Evolutionary conservation across 768 basidiomycete genomes (phyloP).

Genomic region (Neoboletus subvelutipes): DNA sequence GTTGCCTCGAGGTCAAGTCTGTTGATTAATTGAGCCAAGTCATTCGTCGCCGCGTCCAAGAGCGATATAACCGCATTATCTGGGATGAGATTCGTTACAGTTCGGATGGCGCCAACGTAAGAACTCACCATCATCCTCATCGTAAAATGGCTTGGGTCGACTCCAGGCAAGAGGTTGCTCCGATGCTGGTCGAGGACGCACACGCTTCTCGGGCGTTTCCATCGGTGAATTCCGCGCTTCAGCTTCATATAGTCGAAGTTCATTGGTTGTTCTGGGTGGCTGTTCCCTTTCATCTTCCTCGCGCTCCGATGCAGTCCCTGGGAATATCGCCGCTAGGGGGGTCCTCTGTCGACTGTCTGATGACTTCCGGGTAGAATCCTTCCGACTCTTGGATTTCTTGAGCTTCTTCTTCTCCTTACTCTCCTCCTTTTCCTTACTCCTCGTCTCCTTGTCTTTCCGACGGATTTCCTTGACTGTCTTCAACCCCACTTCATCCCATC

Average conservation of each 20-base stretch:
- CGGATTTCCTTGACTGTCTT: slow-evolving; percentile 49
- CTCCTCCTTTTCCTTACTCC: slow-evolving; percentile 35
- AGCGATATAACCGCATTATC: slow-evolving; percentile 59
- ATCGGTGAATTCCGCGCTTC: not conserved
- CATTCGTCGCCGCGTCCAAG: slow-evolving; percentile 78
- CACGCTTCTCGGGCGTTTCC: slow-evolving; percentile 40
- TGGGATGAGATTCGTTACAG: slow-evolving; percentile 4
- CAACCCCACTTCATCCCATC: slow-evolving; percentile 52
- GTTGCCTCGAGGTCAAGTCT: slow-evolving; percentile 82
- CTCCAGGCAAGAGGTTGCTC: slow-evolving; percentile 56
- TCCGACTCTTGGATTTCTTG: slow-evolving; percentile 29
- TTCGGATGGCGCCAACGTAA: not conserved
- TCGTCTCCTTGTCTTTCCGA: slow-evolving; percentile 37
- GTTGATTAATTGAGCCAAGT: slow-evolving; percentile 75
- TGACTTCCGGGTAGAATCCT: slow-evolving; percentile 41
- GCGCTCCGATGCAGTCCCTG: slow-evolving; percentile 33
- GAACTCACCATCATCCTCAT: slow-evolving; percentile 45
- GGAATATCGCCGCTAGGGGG: slow-evolving; percentile 60
- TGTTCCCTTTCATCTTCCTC: slow-evolving; percentile 12
- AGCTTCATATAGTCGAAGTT: not conserved
- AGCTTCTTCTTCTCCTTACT: slow-evolving; percentile 33
- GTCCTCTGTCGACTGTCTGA: slow-evolving; percentile 55
- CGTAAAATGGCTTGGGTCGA: slow-evolving; percentile 50
- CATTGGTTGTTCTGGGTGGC: slow-evolving; percentile 28
- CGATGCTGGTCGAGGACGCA: slow-evolving; percentile 57